A percentile compares a stretch with the other conserved stretches of the same genome.
Conservation (phyloP, 2,329 filamentous ascomycete species). For the Thielaviopsis euricoi region DNA sequence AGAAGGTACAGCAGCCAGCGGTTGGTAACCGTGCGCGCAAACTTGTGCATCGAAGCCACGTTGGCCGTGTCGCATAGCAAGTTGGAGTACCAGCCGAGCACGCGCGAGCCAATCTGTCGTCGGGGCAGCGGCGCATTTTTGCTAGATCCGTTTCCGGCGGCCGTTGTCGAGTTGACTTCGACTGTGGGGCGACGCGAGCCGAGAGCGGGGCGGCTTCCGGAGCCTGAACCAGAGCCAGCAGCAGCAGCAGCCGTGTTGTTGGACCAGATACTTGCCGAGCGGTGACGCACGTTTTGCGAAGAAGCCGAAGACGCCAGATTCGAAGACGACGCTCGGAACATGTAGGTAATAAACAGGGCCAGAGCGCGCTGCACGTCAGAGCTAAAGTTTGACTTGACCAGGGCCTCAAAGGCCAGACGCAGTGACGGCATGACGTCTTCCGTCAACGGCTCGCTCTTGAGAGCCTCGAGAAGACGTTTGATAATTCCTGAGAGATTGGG, state of each 20-base stretch:
- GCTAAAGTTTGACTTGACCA: constrained; percentile 67
- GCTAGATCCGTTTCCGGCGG: neutral
- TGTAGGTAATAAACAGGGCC: constrained; percentile 84
- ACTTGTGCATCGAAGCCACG: constrained; percentile 57
- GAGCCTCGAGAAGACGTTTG: constrained; percentile 73
- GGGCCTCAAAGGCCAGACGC: constrained; percentile 58
- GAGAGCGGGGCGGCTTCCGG: constrained; percentile 19
- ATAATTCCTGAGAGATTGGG: constrained; percentile 54
- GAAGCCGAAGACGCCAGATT: constrained; percentile 25
- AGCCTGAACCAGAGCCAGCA: constrained; percentile 9
- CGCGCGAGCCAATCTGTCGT: constrained; percentile 49
- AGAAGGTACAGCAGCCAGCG: constrained; percentile 92
- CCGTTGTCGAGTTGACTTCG: neutral
- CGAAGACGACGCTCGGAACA: constrained; percentile 47
- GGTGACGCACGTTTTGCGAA: neutral
- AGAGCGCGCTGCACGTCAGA: constrained; percentile 74
- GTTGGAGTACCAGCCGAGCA: constrained; percentile 62
- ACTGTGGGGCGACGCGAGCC: constrained; percentile 3
- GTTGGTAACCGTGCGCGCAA: constrained; percentile 86
- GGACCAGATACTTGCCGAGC: constrained; percentile 5
- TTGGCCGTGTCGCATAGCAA: constrained; percentile 62
- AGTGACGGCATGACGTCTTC: constrained; percentile 60
- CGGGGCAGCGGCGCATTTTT: neutral
- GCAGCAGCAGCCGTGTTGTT: constrained; percentile 25
- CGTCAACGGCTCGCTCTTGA: constrained; percentile 70